Evolutionary conservation across 2,329 filamentous ascomycete species (phyloP), one percentile per base, ranked within the genome.

Genomic region (Aureobasidium sp.): DNA sequence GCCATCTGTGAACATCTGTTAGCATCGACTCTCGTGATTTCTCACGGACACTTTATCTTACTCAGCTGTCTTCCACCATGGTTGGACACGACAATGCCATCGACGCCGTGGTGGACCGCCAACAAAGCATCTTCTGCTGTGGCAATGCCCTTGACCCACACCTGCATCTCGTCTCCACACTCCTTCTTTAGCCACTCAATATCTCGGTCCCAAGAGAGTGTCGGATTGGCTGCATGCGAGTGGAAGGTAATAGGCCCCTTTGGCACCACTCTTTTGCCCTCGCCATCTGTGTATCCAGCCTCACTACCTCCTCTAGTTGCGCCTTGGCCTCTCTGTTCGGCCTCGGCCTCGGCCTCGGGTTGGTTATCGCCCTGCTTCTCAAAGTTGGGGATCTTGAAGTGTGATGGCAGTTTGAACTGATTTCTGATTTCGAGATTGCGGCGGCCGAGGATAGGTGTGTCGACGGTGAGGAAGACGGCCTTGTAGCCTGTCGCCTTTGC

Each of bases 401-500:
- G 71, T 17, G 68, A 66, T 14, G 71, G 72, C 15, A 73, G 64
- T 53, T 71, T 72, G 68, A 83, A 85, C 47, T 78, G 74, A 63
- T 84, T 83, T 11, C 81, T 75, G 54, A 79, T 78, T 66, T 85
- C 81, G 39, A 82, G 78, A 19, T 82, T 73, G 1, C 82, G 74
- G 14, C 78, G 74, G 0, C 82, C 83, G 0, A 85, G 73, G 7
- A 81, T 76, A 0, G 82, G 82, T 0, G 78, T 77, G 62, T 85
- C 83, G 2, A 84, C 81, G 0, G 82, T 81, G 2, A 86, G 69
- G 56, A 85, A 79, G 3, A 85, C 70, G 0, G 82, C 82, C 64
- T 82, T 82, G 70, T 79, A 84, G 3, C 81, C 81, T 1, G 71
- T 71, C 59, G 68, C 68, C 64, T 72, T 73, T 15, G 72, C 72